Evolutionary conservation across 495 filamentous ascomycete species (phyloP).

Genomic region (Trichoderma reesei): DNA sequence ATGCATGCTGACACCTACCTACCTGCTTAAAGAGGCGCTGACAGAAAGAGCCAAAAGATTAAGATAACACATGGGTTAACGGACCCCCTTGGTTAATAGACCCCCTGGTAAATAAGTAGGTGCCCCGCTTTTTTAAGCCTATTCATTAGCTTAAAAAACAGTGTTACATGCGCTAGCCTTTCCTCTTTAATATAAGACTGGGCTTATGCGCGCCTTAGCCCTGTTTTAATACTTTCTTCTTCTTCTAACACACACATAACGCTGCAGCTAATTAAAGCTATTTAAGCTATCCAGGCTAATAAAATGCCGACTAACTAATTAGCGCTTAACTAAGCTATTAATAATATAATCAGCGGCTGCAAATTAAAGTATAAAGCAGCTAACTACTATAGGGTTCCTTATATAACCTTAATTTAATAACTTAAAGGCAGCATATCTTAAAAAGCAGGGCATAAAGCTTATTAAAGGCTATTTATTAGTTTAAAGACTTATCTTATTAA

Average conservation of each 20-base stretch:
- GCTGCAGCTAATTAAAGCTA: no score
- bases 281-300: not conserved
- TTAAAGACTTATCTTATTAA: not conserved
- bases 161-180: not conserved
- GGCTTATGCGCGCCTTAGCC: no score
- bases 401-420: slow-evolving; percentile 1
- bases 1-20: no score
- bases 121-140: not conserved
- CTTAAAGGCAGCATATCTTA: not conserved
- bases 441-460: not conserved
- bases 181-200: not conserved
- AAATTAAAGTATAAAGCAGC: not conserved
- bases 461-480: not conserved
- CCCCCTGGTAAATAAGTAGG: not conserved
- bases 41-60: not conserved
- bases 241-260: no score
- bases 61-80: not conserved
- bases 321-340: not conserved
- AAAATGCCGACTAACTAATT: not conserved
- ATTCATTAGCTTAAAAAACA: not conserved
- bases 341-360: not conserved
- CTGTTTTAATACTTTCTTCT: no score
- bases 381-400: not conserved
- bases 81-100: not conserved
- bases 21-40: no score